phyloP scores from a whole-genome alignment of 192 early-diverging fungal genomes.

The Dimargaris verticillata region DNA sequence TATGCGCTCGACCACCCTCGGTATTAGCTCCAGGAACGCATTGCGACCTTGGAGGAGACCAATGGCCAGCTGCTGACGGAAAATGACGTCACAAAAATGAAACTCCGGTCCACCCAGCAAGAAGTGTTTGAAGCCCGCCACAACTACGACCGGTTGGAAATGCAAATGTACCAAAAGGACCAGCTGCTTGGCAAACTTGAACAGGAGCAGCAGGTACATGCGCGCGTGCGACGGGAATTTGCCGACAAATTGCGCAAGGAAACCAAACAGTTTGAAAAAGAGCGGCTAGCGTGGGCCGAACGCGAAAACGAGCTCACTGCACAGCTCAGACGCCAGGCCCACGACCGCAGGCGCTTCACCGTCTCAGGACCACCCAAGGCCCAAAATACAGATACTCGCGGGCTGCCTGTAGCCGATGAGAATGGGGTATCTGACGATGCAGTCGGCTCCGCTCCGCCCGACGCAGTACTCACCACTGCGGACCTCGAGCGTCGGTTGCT shows the following conservation, averaged over 20 bases:
- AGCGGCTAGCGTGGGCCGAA: conserved; percentile 25
- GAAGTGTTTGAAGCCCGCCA: conserved; percentile 24
- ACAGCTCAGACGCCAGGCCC: conserved; percentile 19
- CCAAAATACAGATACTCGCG: conserved; percentile 9
- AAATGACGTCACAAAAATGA: background rate
- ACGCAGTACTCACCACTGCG: too few species aligned
- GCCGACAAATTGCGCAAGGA: conserved; percentile 13
- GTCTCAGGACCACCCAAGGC: conserved; percentile 14
- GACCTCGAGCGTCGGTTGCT: background rate
- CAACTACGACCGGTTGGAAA: conserved; percentile 22
- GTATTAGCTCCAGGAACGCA: conserved; percentile 1
- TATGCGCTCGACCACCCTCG: background rate
- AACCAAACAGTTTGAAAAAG: conserved; percentile 18
- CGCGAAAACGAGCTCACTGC: conserved; percentile 21
- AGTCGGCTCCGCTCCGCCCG: too few species aligned
- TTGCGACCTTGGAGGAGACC: background rate
- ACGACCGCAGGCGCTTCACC: conserved; percentile 23
- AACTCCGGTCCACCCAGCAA: conserved; percentile 1
- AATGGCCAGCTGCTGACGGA: conserved; percentile 1
- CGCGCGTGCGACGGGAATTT: conserved; percentile 16
- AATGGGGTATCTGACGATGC: conserved; percentile 12
- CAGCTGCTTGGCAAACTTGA: conserved; percentile 14
- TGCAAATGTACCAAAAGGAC: conserved; percentile 21
- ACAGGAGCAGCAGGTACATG: conserved; percentile 16
- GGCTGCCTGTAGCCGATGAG: conserved; percentile 12